Percentiles rank a stretch among this genome's conserved stretches.
Conservation (phyloP, 345 rosid species). For the Iberis pinnata region DNA sequence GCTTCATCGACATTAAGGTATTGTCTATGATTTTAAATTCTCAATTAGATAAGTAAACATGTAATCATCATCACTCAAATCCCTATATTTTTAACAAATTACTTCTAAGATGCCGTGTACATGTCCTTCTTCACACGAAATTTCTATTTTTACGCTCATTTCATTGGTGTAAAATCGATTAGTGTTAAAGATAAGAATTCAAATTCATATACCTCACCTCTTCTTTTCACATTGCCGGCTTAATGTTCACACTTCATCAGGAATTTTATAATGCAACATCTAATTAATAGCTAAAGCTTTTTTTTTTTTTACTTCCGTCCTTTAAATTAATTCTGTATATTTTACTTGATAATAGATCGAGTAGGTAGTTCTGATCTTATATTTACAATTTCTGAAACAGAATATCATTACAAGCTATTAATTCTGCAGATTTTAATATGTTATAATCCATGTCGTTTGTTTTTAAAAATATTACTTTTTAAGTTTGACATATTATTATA, state of each 20-base stretch:
- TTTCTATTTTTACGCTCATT: constrained; percentile 15
- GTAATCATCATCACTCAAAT: constrained; percentile 7
- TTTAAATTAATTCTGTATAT: too few species aligned
- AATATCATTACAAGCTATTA: too few species aligned
- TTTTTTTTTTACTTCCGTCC: too few species aligned
- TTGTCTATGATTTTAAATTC: constrained; percentile 17
- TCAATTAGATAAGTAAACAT: constrained; percentile 21
- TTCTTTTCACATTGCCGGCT: constrained; percentile 23
- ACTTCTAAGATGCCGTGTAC: constrained; percentile 8
- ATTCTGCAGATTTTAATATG: too few species aligned
- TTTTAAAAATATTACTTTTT: too few species aligned
- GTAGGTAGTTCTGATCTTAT: too few species aligned
- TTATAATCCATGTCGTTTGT: too few species aligned
- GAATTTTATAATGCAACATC: too few species aligned
- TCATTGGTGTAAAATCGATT: constrained; percentile 7
- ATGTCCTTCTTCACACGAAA: constrained; percentile 9
- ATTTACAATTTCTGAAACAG: too few species aligned
- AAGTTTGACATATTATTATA: too few species aligned
- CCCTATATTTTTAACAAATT: not conserved
- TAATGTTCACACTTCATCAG: constrained; percentile 16
- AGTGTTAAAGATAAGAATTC: not conserved
- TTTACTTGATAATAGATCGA: too few species aligned
- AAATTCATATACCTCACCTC: constrained; percentile 7
- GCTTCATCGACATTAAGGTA: constrained; percentile 28
- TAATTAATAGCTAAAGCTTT: too few species aligned